Percentiles rank a stretch among this genome's conserved stretches.
These are phyloP conservation scores for Globisporangium abappressorium DNA, from an alignment of 352 stramenopile species.

Conservation along the genomic window DNA sequence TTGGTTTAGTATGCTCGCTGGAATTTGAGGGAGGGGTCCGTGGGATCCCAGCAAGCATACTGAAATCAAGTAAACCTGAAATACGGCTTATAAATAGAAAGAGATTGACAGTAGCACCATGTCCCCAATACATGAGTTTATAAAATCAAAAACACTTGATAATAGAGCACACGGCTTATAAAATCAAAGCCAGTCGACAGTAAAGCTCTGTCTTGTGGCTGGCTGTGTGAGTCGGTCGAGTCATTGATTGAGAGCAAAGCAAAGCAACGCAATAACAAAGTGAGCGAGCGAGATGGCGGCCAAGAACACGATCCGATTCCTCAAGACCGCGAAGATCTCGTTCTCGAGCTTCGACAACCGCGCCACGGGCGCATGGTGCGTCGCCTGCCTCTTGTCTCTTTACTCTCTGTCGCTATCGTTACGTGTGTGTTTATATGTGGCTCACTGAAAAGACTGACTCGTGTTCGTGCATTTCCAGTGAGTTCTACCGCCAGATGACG, in stretches of 20 bases:
- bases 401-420: background rate
- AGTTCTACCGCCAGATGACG: slow-evolving; percentile 84
- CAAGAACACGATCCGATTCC: slow-evolving; percentile 81
- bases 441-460: background rate
- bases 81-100: background rate
- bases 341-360: slow-evolving; percentile 81
- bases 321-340: slow-evolving; percentile 82
- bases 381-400: background rate
- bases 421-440: background rate
- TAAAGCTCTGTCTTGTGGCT: background rate
- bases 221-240: background rate
- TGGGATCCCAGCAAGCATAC: background rate
- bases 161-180: background rate
- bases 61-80: background rate
- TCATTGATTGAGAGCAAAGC: background rate
- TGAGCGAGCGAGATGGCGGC: slow-evolving; percentile 50
- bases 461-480: slow-evolving; percentile 31
- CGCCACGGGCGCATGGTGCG: slow-evolving; percentile 75
- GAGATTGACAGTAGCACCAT: background rate
- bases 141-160: background rate
- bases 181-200: background rate
- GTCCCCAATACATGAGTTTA: background rate
- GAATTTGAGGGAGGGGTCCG: background rate
- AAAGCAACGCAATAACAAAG: background rate
- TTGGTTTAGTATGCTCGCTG: background rate